These are phyloP conservation scores for Sanghuangporus weigelae DNA, from an alignment of 1,284 basidiomycete species.

Conservation along the genomic window DNA sequence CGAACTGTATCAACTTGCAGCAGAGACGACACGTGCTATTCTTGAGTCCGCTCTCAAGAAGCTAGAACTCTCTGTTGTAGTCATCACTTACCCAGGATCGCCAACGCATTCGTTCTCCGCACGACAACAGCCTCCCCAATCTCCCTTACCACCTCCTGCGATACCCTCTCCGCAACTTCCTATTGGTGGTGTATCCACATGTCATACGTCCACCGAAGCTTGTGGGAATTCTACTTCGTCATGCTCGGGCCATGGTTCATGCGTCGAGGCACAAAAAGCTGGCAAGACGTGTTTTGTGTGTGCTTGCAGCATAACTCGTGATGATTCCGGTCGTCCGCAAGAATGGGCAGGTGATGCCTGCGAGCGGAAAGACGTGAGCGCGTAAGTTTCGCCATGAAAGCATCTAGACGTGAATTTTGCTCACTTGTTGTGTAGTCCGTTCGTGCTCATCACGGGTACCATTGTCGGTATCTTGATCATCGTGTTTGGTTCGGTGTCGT, in stretches of 20 bases:
- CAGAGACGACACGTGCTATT: constrained; percentile 37
- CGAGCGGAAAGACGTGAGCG: constrained; percentile 72
- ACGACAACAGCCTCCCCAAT: constrained; percentile 42
- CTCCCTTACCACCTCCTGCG: constrained; percentile 39
- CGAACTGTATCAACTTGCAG: constrained; percentile 47
- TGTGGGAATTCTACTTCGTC: constrained; percentile 58
- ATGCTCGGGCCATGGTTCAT: constrained; percentile 69
- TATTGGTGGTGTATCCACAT: constrained; percentile 58
- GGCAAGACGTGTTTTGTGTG: constrained; percentile 72
- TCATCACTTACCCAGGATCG: constrained; percentile 41
- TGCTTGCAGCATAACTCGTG: constrained; percentile 51
- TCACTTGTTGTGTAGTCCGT: constrained; percentile 43
- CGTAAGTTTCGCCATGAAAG: constrained; percentile 39
- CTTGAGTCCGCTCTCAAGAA: constrained; percentile 38
- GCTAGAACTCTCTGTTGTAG: constrained; percentile 39
- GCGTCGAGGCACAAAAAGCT: constrained; percentile 51
- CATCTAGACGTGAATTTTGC: not conserved
- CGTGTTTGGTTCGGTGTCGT: constrained; percentile 58
- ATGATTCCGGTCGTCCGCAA: constrained; percentile 46
- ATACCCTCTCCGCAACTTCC: constrained; percentile 46
- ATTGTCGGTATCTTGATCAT: constrained; percentile 58
- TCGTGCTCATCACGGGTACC: constrained; percentile 68
- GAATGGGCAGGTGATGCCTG: constrained; percentile 71
- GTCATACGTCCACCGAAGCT: constrained; percentile 47
- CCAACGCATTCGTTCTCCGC: constrained; percentile 27